Evolutionary conservation across 805 yeast genomes (phyloP).

Genomic region (Yarrowia sp.): DNA sequence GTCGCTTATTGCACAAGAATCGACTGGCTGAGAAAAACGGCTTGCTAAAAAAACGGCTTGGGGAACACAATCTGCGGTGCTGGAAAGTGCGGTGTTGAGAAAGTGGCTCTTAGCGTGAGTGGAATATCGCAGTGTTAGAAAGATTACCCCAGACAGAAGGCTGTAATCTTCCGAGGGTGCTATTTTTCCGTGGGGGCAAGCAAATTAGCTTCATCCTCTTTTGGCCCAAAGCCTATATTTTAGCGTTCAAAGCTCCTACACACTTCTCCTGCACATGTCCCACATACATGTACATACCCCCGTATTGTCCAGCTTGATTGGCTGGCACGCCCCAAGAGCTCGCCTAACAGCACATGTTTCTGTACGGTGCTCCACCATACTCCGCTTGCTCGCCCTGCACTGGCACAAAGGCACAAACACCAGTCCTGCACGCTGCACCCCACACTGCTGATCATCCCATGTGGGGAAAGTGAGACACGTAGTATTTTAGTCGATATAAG

Average conservation of each 20-base stretch:
- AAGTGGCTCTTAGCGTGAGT: too few relatives aligned
- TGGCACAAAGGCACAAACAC: too few relatives aligned
- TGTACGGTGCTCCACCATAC: too few relatives aligned
- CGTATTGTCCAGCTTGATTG: not conserved
- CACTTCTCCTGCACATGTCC: conserved; percentile 15
- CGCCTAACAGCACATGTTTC: not conserved
- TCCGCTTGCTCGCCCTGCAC: too few relatives aligned
- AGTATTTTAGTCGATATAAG: conserved; percentile 1
- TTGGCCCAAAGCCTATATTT: not conserved
- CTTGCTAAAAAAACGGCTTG: too few relatives aligned
- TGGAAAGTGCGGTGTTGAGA: not conserved
- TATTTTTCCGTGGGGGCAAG: conserved; percentile 31
- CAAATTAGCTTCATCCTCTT: not conserved
- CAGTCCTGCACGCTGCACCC: conserved; percentile 27
- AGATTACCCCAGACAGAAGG: conserved; percentile 23
- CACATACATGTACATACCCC: conserved; percentile 18
- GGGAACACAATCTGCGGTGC: not conserved
- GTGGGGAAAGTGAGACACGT: conserved; percentile 24
- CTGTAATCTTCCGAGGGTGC: conserved; percentile 18
- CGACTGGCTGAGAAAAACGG: conserved; percentile 1
- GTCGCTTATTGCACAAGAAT: not conserved
- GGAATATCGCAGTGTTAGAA: too few relatives aligned
- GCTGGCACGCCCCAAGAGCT: not conserved
- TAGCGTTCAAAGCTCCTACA: not conserved
- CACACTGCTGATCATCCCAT: conserved; percentile 37